Percentiles rank a stretch among this genome's conserved stretches.
phyloP scores from a whole-genome alignment of 495 filamentous ascomycete species.

The Aspergillus indologenus region DNA sequence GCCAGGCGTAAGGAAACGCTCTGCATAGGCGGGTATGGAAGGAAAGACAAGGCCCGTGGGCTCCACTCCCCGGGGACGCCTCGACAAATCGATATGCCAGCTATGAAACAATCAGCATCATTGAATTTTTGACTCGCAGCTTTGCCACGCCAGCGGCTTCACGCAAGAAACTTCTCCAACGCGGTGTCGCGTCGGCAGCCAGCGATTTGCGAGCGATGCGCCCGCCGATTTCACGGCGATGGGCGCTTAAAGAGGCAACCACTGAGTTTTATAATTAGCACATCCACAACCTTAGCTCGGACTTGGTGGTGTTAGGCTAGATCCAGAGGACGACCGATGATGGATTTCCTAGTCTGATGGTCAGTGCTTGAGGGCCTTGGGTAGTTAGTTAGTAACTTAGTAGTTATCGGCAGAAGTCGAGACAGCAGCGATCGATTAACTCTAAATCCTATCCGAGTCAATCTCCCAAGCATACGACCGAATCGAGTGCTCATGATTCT shows the following conservation, averaged over 20 bases:
- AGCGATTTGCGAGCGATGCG: constrained; percentile 2
- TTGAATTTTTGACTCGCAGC: constrained; percentile 24
- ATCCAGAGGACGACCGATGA: neutral
- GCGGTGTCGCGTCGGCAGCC: constrained; percentile 4
- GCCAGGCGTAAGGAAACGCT: constrained; percentile 12
- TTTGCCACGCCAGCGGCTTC: constrained; percentile 19
- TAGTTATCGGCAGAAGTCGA: constrained; percentile 2
- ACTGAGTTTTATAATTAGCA: constrained; percentile 7
- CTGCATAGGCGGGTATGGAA: constrained; percentile 10
- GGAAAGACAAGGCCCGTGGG: constrained; percentile 17
- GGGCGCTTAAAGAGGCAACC: constrained; percentile 10
- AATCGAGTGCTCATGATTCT: constrained; percentile 7
- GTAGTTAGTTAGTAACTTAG: too few relatives aligned
- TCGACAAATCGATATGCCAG: constrained; percentile 16
- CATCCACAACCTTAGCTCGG: neutral
- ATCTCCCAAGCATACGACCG: too few relatives aligned
- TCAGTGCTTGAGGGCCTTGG: constrained; percentile 8
- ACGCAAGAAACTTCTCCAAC: constrained; percentile 16
- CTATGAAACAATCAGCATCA: constrained; percentile 12
- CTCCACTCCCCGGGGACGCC: constrained; percentile 14
- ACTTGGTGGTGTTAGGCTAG: neutral
- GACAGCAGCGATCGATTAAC: constrained; percentile 10
- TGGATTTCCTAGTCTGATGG: neutral
- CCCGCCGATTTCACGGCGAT: constrained; percentile 9
- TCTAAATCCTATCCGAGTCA: constrained; percentile 17